Base-by-base conservation (phyloP, 2,329 filamentous ascomycete species). In the Colletotrichum australisinense region DNA sequence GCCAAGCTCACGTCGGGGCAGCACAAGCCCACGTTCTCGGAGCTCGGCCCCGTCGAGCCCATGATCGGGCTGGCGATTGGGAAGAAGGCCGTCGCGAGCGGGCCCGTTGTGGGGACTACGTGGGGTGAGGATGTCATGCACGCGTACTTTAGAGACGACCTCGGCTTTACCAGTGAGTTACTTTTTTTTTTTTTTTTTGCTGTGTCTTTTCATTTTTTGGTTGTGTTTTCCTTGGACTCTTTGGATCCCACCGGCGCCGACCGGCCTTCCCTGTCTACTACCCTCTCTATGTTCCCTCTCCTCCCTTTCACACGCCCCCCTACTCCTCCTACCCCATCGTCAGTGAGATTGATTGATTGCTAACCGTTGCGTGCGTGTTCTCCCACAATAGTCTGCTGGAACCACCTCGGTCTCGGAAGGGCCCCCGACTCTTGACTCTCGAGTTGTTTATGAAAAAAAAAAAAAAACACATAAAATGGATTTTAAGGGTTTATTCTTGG, bases 41-140 rank as follows among this genome's bases (percentile, higher is more conserved):
- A 86, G 72, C 82, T 93, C 14, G 81, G 82, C 1, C 85, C 89
- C 63, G 85, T 92, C 11, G 87, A 89, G 16, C 87, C 92, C 16
- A 89, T 93, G 84, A 95, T 95, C 75, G 92, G 91, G 0, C 82
- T 95, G 3, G 93, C 93, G 0, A 86, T 95, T 1, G 93, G 93
- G 42, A 92, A 91, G 80, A 90, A 91, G 77, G 93, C 91, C 1
- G 85, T 95, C 1, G 88, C 89, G 1, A 94, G 91, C 76, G 88
- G 87, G 57, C 87, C 89, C 0, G 86, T 86, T 0, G 84, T 83
- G 1, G 92, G 92, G 0, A 89, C 90, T 56, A 84, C 85, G 30
- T 87, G 84, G 55, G 92, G 93, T 0, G 88, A 90, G 73, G 90
- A 94, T 63, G 85, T 93, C 14, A 87, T 91, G 86, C 80, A 89